These are phyloP conservation scores for Phaeomoniella chlamydospora DNA, from an alignment of 2,329 filamentous ascomycete species.

Conservation along the genomic window DNA sequence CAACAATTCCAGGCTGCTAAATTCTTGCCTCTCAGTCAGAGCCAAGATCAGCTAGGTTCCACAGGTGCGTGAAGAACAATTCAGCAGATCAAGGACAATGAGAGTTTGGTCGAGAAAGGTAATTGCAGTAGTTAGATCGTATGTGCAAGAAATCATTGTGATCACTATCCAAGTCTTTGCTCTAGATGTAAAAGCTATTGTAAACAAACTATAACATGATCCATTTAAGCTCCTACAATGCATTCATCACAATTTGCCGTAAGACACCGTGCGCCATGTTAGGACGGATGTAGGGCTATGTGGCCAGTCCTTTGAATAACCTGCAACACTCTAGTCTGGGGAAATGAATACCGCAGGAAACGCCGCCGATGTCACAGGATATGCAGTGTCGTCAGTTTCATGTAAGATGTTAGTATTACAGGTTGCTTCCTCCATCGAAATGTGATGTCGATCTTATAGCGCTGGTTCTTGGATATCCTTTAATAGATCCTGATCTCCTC, in stretches of 20 bases:
- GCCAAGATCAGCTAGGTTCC: too few species aligned
- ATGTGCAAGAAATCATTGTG: too few species aligned
- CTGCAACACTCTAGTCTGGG: too few species aligned
- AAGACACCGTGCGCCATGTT: neutral
- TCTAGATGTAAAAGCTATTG: neutral
- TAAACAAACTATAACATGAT: neutral
- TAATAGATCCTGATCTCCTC: neutral
- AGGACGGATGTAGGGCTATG: neutral
- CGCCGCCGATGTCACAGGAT: too few species aligned
- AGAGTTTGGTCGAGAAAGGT: too few species aligned
- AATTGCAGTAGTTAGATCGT: too few species aligned
- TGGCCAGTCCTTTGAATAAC: neutral
- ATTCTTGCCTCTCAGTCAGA: too few species aligned
- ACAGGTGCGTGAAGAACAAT: too few species aligned
- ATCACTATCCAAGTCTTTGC: neutral
- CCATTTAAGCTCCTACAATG: neutral
- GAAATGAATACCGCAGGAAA: too few species aligned
- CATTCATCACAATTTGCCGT: neutral
- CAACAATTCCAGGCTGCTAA: too few species aligned
- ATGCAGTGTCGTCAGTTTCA: too few species aligned
- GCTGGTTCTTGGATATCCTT: constrained; percentile 1
- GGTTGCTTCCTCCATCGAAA: neutral
- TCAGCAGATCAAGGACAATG: too few species aligned
- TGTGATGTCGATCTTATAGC: constrained; percentile 2
- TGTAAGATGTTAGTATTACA: neutral